Conservation (phyloP, 345 rosid species). For the Eucalyptus marginata region DNA sequence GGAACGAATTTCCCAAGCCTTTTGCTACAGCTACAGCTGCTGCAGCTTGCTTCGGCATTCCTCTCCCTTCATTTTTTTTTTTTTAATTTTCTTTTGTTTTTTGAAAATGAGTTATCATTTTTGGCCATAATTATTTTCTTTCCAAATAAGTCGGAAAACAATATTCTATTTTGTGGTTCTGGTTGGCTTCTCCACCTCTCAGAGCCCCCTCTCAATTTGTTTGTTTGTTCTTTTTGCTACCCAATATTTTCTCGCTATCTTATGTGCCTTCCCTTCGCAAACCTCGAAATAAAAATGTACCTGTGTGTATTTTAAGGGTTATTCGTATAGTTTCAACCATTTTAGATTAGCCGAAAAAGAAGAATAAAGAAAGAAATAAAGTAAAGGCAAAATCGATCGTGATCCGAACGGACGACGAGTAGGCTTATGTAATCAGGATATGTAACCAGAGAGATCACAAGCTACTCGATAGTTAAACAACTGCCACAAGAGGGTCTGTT, state of each 20-base stretch:
- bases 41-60: not conserved
- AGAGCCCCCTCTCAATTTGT: not conserved
- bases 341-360: fast-evolving
- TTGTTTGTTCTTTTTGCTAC: not conserved
- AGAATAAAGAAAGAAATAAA: fast-evolving
- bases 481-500: not conserved
- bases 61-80: not conserved
- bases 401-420: not conserved
- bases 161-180: fast-evolving
- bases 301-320: fast-evolving
- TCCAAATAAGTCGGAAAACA: not conserved
- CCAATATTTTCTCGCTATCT: fast-evolving
- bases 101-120: not conserved
- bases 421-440: not conserved
- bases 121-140: not conserved
- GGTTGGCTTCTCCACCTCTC: not conserved
- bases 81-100: not conserved
- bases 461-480: not conserved
- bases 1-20: not conserved
- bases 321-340: not conserved
- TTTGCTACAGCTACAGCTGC: not conserved
- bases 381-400: not conserved
- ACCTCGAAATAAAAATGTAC: not conserved
- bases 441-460: not conserved
- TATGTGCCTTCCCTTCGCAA: not conserved